Conservation (phyloP, 1,139 yeast genomes). For the Spencermartinsiella ligniputridi region DNA sequence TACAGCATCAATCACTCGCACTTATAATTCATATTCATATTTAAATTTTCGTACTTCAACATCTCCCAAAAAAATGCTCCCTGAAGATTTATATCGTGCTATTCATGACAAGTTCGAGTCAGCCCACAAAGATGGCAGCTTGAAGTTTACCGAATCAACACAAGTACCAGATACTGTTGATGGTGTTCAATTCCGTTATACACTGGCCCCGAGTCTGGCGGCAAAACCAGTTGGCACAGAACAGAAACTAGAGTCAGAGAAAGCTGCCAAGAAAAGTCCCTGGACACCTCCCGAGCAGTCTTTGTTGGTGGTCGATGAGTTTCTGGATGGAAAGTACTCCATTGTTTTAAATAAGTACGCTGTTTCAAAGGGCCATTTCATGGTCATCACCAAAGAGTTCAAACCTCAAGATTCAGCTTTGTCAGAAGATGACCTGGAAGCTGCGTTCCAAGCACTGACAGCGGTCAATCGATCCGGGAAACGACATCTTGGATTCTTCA, state of each 20-base stretch:
- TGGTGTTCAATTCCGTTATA: slow-evolving; percentile 36
- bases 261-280: slow-evolving; percentile 50
- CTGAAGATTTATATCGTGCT: slow-evolving; percentile 16
- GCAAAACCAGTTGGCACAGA: slow-evolving; percentile 46
- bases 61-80: slow-evolving; percentile 10
- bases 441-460: slow-evolving; percentile 51
- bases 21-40: no score
- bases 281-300: slow-evolving; percentile 78
- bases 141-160: slow-evolving; percentile 31
- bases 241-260: slow-evolving; percentile 30
- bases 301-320: slow-evolving; percentile 54
- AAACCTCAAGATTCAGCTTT: slow-evolving; percentile 69
- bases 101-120: slow-evolving; percentile 30
- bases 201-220: slow-evolving; percentile 48
- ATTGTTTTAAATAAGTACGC: slow-evolving; percentile 83
- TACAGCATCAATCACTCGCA: no score
- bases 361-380: slow-evolving; percentile 69
- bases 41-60: no score
- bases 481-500: slow-evolving; percentile 73
- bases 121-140: slow-evolving; percentile 31
- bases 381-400: slow-evolving; percentile 71
- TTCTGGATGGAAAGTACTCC: slow-evolving; percentile 47
- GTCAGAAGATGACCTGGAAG: slow-evolving; percentile 59
- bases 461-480: slow-evolving; percentile 34
- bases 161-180: slow-evolving; percentile 25